phyloP scores from a whole-genome alignment of 129 eudicot species.

The Dittrichia graveolens region DNA sequence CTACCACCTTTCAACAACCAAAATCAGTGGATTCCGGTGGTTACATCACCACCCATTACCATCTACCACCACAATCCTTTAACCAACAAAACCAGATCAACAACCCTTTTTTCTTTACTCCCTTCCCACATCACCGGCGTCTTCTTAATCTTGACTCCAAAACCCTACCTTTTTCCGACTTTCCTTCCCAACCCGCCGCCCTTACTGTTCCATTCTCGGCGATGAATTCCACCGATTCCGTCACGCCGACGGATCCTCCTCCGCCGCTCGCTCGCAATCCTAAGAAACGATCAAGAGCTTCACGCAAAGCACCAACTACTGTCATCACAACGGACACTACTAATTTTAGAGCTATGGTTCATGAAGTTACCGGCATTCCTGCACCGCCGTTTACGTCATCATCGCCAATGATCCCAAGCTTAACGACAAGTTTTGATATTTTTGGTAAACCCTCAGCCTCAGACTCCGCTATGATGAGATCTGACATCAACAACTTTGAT shows the following conservation, averaged over 20 bases:
- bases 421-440: constrained; percentile 48
- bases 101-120: constrained; percentile 37
- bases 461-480: constrained; percentile 35
- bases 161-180: constrained; percentile 34
- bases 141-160: constrained; percentile 49
- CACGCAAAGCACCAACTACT: constrained; percentile 85
- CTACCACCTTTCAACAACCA: constrained; percentile 28
- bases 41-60: constrained; percentile 30
- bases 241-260: constrained; percentile 17
- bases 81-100: constrained; percentile 44
- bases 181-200: no score
- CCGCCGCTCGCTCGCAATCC: constrained; percentile 50
- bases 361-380: constrained; percentile 89
- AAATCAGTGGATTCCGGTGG: no score
- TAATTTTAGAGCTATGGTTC: constrained; percentile 96
- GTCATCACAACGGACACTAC: constrained; percentile 76
- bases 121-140: constrained; percentile 32
- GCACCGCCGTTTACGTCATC: constrained; percentile 57
- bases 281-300: constrained; percentile 83
- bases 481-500: constrained; percentile 39
- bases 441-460: constrained; percentile 49
- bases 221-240: not conserved
- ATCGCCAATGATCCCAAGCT: constrained; percentile 39
- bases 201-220: no score
- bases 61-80: constrained; percentile 26